phyloP scores from a whole-genome alignment of 441 rosid genomes.

The Corymbia citriodora region DNA sequence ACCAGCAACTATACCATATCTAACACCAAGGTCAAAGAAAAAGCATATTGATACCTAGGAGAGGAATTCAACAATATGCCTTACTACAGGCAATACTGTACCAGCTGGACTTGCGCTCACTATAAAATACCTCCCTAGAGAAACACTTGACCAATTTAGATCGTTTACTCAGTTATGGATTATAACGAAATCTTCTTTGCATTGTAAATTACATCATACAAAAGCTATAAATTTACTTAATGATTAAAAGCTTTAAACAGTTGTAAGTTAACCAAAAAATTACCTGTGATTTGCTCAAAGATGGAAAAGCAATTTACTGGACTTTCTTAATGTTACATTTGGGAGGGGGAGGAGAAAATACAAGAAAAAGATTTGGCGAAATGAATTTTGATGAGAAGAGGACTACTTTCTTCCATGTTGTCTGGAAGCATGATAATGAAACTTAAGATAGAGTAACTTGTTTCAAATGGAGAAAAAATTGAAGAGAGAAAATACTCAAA shows the following conservation, averaged over 20 bases:
- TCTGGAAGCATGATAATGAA: background rate
- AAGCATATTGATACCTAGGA: background rate
- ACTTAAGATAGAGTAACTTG: background rate
- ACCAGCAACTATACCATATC: background rate
- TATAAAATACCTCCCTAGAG: background rate
- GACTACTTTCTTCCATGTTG: background rate
- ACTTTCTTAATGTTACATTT: background rate
- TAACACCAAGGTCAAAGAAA: background rate
- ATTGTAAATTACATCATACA: background rate
- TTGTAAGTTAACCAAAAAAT: background rate
- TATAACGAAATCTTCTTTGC: background rate
- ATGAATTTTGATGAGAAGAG: background rate
- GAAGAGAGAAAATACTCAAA: background rate
- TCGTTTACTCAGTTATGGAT: background rate
- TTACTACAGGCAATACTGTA: background rate
- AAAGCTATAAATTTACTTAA: background rate
- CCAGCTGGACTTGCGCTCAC: background rate
- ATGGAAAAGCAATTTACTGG: background rate
- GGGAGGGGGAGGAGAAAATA: background rate
- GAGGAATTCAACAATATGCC: background rate
- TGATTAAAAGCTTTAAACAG: background rate
- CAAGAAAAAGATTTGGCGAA: background rate
- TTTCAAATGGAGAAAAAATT: background rate
- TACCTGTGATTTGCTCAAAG: background rate
- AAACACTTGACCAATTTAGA: background rate